A percentile compares a stretch with the other conserved stretches of the same genome.
These are phyloP conservation scores for Phytophthora pseudosyringae DNA, from an alignment of 352 stramenopile genomes.

Conservation along the genomic window DNA sequence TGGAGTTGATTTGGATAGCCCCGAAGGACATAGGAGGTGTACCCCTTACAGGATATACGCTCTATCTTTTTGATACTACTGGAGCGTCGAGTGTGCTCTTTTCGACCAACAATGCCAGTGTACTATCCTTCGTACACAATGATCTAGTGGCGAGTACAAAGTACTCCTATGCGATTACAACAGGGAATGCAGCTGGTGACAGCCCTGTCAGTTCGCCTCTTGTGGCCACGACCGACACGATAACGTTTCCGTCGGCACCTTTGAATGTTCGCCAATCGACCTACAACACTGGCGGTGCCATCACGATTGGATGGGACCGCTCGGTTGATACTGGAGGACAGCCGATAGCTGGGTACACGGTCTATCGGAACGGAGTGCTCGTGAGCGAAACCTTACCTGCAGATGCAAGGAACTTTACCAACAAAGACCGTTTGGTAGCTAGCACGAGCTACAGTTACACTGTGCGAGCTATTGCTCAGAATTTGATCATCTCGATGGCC, in stretches of 20 bases:
- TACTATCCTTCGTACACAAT: constrained; percentile 48
- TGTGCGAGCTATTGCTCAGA: constrained; percentile 46
- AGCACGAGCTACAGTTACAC: constrained; percentile 57
- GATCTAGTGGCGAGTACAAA: constrained; percentile 54
- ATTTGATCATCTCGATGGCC: constrained; percentile 45
- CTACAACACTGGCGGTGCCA: constrained; percentile 56
- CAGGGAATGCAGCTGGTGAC: constrained; percentile 42
- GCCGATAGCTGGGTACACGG: constrained; percentile 47
- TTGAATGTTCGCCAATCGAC: constrained; percentile 46
- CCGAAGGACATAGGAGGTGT: constrained; percentile 45
- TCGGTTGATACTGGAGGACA: constrained; percentile 64
- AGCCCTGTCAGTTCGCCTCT: constrained; percentile 47
- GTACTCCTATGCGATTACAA: constrained; percentile 56
- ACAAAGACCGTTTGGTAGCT: constrained; percentile 42
- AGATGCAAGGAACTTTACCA: constrained; percentile 33
- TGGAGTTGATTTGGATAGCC: constrained; percentile 41
- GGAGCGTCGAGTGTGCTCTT: constrained; percentile 32
- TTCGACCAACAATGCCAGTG: constrained; percentile 19
- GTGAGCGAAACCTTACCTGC: constrained; percentile 38
- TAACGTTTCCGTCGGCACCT: constrained; percentile 57
- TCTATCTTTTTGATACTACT: constrained; percentile 29
- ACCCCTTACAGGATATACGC: constrained; percentile 34
- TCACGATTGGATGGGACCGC: constrained; percentile 64
- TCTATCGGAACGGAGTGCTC: constrained; percentile 54
- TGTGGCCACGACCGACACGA: constrained; percentile 39